Evolutionary conservation across 345 rosid species (phyloP).

Genomic region (Anacardium occidentale): DNA sequence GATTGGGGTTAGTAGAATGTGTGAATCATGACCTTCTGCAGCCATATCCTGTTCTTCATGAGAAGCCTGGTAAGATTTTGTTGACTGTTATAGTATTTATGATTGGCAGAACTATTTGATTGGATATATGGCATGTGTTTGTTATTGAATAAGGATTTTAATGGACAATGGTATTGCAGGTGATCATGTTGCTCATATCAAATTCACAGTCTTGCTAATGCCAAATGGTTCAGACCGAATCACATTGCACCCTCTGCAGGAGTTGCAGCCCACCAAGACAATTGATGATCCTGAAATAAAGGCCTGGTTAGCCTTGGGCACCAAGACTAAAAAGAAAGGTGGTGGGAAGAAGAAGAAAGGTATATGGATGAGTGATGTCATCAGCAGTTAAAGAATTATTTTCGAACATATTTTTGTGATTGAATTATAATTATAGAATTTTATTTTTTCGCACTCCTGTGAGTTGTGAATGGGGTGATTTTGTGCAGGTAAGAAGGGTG

Average conservation of each 20-base stretch:
- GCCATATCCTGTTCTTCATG: slow-evolving; percentile 95
- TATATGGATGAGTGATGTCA: slow-evolving; percentile 23
- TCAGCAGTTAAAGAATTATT: too few species aligned
- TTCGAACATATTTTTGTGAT: too few species aligned
- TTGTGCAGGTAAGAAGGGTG: slow-evolving; percentile 71
- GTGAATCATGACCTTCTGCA: slow-evolving; percentile 94
- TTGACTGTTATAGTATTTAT: not conserved
- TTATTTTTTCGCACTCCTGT: too few species aligned
- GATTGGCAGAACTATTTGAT: not conserved
- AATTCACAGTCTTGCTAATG: slow-evolving; percentile 91
- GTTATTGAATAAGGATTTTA: too few species aligned
- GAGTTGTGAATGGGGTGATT: too few species aligned
- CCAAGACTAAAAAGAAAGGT: slow-evolving; percentile 88
- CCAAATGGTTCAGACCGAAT: slow-evolving; percentile 94
- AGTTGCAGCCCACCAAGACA: slow-evolving; percentile 69
- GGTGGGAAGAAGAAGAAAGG: slow-evolving; percentile 99
- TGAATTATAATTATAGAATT: too few species aligned
- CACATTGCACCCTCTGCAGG: slow-evolving; percentile 76
- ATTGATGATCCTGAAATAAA: slow-evolving; percentile 90
- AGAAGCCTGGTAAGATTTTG: slow-evolving; percentile 70
- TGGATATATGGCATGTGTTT: not conserved
- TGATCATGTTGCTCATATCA: slow-evolving; percentile 83
- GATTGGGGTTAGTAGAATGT: slow-evolving; percentile 92
- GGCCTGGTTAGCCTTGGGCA: slow-evolving; percentile 92
- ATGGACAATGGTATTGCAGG: slow-evolving; percentile 41